phyloP scores from a whole-genome alignment of 148 eudicot genomes.

The Camellia sinensis region DNA sequence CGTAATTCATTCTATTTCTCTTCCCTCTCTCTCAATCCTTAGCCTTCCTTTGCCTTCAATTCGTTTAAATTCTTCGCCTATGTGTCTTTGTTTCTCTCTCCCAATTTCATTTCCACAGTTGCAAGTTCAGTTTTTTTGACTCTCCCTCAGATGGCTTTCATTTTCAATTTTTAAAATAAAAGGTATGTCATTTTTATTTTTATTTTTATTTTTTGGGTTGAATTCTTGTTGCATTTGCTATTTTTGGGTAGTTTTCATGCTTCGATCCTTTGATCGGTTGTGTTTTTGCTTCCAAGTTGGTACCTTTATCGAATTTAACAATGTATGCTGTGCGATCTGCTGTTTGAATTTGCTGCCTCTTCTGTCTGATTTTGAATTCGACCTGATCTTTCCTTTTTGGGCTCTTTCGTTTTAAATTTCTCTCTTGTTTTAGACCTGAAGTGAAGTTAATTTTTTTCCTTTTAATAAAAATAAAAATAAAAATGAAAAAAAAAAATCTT shows the following conservation, averaged over 20 bases:
- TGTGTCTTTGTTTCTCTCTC: constrained; percentile 4
- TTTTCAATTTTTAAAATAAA: constrained; percentile 2
- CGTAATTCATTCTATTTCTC: constrained; percentile 56
- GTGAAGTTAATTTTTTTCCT: background rate
- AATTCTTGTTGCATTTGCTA: background rate
- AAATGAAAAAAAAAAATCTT: too few relatives aligned
- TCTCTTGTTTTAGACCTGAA: background rate
- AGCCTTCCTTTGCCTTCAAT: background rate
- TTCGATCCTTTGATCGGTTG: constrained; percentile 9
- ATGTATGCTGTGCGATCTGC: constrained; percentile 10
- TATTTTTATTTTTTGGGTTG: background rate
- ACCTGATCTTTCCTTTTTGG: background rate
- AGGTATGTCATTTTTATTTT: constrained; percentile 20
- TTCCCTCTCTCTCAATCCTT: constrained; percentile 2
- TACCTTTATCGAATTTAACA: constrained; percentile 4
- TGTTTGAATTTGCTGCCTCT: constrained; percentile 15
- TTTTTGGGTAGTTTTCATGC: background rate
- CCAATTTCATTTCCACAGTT: background rate
- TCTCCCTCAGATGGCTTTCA: background rate
- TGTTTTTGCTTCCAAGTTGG: constrained; percentile 12
- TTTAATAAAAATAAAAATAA: too few relatives aligned
- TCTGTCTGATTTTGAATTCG: constrained; percentile 10
- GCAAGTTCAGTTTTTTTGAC: background rate
- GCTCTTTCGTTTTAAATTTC: background rate
- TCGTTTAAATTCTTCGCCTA: background rate